A percentile compares a stretch with the other conserved stretches of the same genome.
phyloP scores from a whole-genome alignment of 768 basidiomycete genomes.

The Pholiota microspora region DNA sequence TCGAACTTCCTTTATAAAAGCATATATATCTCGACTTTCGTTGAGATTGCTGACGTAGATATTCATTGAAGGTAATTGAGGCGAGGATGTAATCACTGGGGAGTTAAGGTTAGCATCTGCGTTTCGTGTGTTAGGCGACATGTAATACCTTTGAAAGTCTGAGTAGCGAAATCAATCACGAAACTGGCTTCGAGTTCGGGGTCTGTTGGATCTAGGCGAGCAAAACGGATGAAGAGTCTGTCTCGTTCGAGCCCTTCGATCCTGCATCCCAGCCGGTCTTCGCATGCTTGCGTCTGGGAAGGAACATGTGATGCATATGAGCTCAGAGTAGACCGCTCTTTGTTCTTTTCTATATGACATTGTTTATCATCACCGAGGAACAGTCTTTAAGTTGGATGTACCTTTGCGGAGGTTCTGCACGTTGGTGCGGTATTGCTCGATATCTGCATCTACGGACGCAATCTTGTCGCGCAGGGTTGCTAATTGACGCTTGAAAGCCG shows the following conservation, averaged over 20 bases:
- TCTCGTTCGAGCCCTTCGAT: conserved; percentile 81
- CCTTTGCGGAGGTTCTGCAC: conserved; percentile 66
- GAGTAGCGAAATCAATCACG: conserved; percentile 68
- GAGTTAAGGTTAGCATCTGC: no score
- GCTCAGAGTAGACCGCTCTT: conserved; percentile 58
- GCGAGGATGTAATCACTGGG: conserved; percentile 79
- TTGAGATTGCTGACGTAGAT: conserved; percentile 72
- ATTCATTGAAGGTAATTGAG: conserved; percentile 62
- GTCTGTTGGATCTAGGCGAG: conserved; percentile 56
- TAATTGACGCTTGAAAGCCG: conserved; percentile 65
- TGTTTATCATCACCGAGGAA: not conserved
- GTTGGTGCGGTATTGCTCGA: conserved; percentile 66
- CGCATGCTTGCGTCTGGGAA: conserved; percentile 56
- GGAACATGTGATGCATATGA: conserved; percentile 48
- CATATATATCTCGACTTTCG: conserved; percentile 63
- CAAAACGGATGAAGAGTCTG: conserved; percentile 72
- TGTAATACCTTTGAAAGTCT: conserved; percentile 59
- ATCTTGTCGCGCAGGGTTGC: conserved; percentile 59
- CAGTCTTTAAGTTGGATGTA: conserved; percentile 28
- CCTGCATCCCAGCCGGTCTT: conserved; percentile 55
- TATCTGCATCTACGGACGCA: conserved; percentile 59
- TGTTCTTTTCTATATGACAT: conserved; percentile 53
- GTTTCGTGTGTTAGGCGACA: no score
- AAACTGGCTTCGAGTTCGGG: conserved; percentile 66
- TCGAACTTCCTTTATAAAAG: conserved; percentile 70